Conservation (phyloP, 2,329 filamentous ascomycete genomes). For the Stemphylium lycopersici region DNA sequence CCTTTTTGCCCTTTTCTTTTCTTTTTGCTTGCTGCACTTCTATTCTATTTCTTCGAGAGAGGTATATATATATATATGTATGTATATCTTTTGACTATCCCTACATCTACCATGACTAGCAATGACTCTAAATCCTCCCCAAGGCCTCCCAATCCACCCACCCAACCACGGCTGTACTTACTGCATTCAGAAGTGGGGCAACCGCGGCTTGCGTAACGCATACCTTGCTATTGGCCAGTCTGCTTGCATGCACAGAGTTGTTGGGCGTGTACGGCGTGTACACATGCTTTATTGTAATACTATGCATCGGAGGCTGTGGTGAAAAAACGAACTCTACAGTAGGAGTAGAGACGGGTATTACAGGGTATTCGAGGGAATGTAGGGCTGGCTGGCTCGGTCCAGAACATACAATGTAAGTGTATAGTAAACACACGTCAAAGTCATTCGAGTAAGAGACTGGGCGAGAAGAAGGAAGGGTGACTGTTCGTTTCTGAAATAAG, state of each 20-base stretch:
- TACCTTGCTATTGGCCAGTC: too few relatives aligned
- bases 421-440: not conserved
- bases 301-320: not conserved
- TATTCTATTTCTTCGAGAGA: too few relatives aligned
- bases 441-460: too few relatives aligned
- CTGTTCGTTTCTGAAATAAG: too few relatives aligned
- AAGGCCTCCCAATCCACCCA: not conserved
- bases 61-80: too few relatives aligned
- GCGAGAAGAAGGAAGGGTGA: too few relatives aligned
- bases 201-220: too few relatives aligned
- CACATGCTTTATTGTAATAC: not conserved
- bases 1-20: too few relatives aligned
- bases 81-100: too few relatives aligned
- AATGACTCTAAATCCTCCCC: not conserved
- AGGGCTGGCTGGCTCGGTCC: too few relatives aligned
- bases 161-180: constrained; percentile 4
- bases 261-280: not conserved
- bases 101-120: too few relatives aligned
- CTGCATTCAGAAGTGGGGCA: constrained; percentile 7
- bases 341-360: not conserved
- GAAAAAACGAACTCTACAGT: not conserved
- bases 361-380: not conserved
- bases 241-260: not conserved
- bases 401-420: not conserved
- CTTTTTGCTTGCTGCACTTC: too few relatives aligned